These are phyloP conservation scores for Cladorrhinum sp. DNA, from an alignment of 2,329 filamentous ascomycete species.

Conservation along the genomic window DNA sequence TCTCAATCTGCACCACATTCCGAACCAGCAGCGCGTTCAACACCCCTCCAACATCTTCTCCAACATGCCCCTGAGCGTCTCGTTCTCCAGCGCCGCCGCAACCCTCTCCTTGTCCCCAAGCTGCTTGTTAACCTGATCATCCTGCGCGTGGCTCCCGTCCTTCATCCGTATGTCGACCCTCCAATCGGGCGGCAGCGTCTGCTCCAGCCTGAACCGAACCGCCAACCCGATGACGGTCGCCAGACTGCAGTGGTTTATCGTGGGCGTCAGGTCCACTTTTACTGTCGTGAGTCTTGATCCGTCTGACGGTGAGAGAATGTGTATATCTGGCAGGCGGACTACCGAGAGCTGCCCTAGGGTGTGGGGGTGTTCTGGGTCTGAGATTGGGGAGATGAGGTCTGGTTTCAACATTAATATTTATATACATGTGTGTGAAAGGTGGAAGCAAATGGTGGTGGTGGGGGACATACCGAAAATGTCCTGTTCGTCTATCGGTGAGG, in stretches of 20 bases:
- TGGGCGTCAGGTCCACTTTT: constrained; percentile 87
- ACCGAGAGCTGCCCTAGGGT: constrained; percentile 91
- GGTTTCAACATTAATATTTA: too few species aligned
- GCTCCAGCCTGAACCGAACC: constrained; percentile 85
- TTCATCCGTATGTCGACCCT: constrained; percentile 92
- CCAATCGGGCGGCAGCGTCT: constrained; percentile 86
- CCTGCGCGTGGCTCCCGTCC: constrained; percentile 91
- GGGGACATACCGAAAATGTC: constrained; percentile 81
- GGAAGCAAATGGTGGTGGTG: too few species aligned
- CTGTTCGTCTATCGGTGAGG: constrained; percentile 76
- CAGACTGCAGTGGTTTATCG: constrained; percentile 93
- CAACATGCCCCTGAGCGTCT: constrained; percentile 80
- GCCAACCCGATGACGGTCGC: constrained; percentile 95
- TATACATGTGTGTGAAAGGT: too few species aligned
- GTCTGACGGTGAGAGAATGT: constrained; percentile 66
- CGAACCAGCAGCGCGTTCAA: too few species aligned
- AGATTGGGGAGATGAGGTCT: constrained; percentile 94
- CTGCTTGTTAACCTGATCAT: constrained; percentile 95
- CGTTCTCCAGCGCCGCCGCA: constrained; percentile 90
- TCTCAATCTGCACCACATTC: too few species aligned
- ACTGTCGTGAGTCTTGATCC: constrained; percentile 65
- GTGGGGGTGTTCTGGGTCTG: constrained; percentile 93
- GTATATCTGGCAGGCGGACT: constrained; percentile 92
- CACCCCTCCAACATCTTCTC: constrained; percentile 93
- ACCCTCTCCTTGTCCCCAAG: constrained; percentile 94